Percentiles rank a stretch among this genome's conserved stretches.
Evolutionary conservation across 139 green algal genomes (phyloP).

Genomic region (Chlamydomonas sp.): DNA sequence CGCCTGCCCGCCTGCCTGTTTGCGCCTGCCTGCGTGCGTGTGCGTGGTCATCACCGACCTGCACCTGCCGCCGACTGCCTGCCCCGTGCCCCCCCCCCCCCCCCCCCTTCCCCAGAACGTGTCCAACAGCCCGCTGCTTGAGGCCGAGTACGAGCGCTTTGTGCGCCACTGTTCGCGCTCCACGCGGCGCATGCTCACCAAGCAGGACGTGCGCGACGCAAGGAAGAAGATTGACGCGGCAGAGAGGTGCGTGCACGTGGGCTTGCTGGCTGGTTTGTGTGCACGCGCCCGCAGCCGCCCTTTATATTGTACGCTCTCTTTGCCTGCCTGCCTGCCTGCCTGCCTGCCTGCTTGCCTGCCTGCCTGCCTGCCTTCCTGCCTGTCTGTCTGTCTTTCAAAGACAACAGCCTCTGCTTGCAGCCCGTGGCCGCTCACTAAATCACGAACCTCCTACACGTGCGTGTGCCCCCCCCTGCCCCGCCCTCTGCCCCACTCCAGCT

Average conservation of each 20-base stretch:
- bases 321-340: too few species aligned
- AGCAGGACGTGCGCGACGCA: background rate
- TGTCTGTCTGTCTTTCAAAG: too few species aligned
- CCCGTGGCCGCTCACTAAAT: too few species aligned
- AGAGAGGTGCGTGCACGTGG: background rate
- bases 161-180: background rate
- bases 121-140: background rate
- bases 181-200: background rate
- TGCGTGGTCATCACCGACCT: background rate
- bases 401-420: too few species aligned
- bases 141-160: slow-evolving; percentile 1
- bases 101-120: slow-evolving; percentile 7
- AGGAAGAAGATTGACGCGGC: slow-evolving; percentile 2
- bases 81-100: background rate
- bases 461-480: background rate
- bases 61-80: background rate
- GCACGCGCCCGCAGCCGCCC: too few species aligned
- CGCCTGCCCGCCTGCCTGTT: too few species aligned
- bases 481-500: background rate
- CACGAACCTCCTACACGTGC: too few species aligned
- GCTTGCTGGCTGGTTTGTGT: too few species aligned
- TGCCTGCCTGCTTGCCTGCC: too few species aligned
- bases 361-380: too few species aligned
- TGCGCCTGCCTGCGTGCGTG: too few species aligned
- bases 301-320: too few species aligned